Evolutionary conservation across 169 alveolate species (phyloP), one percentile per base, ranked within the genome.

Genomic region (Plasmodium cynomolgi): DNA sequence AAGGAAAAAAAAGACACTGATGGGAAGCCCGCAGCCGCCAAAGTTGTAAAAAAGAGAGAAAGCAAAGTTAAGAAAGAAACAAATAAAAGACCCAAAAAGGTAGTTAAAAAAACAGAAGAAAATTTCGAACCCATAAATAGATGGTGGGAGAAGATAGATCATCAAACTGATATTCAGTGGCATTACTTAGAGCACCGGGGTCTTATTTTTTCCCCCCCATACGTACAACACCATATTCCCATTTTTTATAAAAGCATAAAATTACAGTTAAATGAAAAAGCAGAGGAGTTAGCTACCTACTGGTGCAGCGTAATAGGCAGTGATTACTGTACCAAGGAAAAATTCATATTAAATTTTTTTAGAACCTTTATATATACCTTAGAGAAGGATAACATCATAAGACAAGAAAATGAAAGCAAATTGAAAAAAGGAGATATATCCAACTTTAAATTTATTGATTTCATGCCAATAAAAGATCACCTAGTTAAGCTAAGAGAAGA

Each of bases 241-340:
- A 95, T 97, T 39, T 92, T 84, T 84, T 98, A 98, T 88, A 97
- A 98, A 92, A 99, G 99, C 1, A 95, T 97, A 71, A 95, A 95
- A 33, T 84, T 98, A 41, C 94, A 93, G 34, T 96, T 99, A 47
- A 97, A 98, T 73, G 99, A 99, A 2, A 99, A 99, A 33, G 96
- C 99, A 81, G 99, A 99, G 94, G 99, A 99, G 95, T 97, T 99
- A 20, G 99, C 99, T n/a, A 99, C 99, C 26, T 98, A 97, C 96
- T 99, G 99, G 99, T 96, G 97, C 39, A 96, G 96, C 83, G 98
- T 99, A 29, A 96, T 97, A 79, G 98, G 99, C 75, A 97, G 99
- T 37, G 99, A 98, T 81, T 98, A 97, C 95, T 99, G 98, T 29
- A 95, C 97, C 80, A 98, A 98, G 93, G 98, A 96, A 47, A 97